Base-by-base conservation (phyloP, 148 eudicot species). In the Chenopodium quinoa region DNA sequence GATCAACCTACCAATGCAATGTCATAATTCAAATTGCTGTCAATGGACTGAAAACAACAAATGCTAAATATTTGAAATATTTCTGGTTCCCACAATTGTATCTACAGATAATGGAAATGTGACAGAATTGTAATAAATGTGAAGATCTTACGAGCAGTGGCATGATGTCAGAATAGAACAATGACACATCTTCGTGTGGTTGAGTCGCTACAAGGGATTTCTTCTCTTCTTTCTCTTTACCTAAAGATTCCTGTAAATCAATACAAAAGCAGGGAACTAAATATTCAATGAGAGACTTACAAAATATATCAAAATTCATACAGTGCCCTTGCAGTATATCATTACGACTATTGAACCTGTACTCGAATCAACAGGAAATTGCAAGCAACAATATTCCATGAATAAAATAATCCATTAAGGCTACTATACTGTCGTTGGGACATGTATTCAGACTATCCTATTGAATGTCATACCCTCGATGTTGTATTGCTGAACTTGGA, bases 161-260 rank as follows among this genome's bases (percentile, higher is more conserved):
- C 99, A 97, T 92, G 80, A 94, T 82, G 86, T 94, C 98, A 7
- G 95, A 86, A 84, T 97, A 94, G 84, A 97, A 92, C 32, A 97
- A 88, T 50, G 99, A 82, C 40, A 91, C 86, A 27, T 97, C 99
- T 76, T 97, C 98, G 58, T 91, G 83, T 65, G 87, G 90, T 37
- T 83, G 84, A 82, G 78, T 60, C 64, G 71, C 80, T 64, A 82
- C 82, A 27, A 56, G 81, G 10, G 85, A 83, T 83, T 82, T 88
- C 66, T 75, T 87, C 16, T 96, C 98, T 83, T 97, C 99, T 79
- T 79, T 91, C 88, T 88, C 97, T 77, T 97, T 97, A 12, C 90
- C 95, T 40, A 88, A 40, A 77, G 85, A 75, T 88, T 97, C 99
- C 98, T 97, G 82, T 14, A 80, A 52, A 65, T 16, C 5, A 27